These are phyloP conservation scores for Sedum album DNA, from an alignment of 164 flowering plant genomes.

Conservation along the genomic window DNA sequence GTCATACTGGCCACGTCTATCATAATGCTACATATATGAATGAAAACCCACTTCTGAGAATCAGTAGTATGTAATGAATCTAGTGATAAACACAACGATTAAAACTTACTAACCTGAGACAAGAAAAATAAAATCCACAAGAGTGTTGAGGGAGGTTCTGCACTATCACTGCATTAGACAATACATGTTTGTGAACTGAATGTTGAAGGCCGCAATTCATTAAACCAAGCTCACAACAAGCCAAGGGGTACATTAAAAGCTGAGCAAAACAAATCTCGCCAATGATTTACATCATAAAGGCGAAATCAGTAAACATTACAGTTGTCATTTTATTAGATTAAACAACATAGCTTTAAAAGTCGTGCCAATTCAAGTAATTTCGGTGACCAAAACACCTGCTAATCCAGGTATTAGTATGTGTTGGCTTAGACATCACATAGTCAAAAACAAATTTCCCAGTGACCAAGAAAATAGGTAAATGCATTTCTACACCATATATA, in stretches of 20 bases:
- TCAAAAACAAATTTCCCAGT: too few species aligned
- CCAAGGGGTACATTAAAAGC: neutral
- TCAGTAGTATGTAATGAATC: neutral
- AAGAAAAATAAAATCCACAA: constrained; percentile 86
- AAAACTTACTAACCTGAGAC: constrained; percentile 62
- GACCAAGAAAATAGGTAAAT: too few species aligned
- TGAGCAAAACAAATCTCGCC: neutral
- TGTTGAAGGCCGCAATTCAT: neutral
- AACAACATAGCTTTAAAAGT: too few species aligned
- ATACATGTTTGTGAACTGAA: constrained; percentile 2
- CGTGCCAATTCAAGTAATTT: too few species aligned
- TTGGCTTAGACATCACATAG: too few species aligned
- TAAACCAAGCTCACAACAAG: neutral
- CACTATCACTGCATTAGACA: constrained; percentile 44
- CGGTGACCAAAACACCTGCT: too few species aligned
- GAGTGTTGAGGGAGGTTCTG: constrained; percentile 92
- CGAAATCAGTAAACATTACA: too few species aligned
- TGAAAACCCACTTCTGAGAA: neutral
- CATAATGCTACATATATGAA: constrained; percentile 71
- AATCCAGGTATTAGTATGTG: too few species aligned
- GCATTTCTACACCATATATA: too few species aligned
- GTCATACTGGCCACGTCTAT: constrained; percentile 67
- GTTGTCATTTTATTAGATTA: too few species aligned
- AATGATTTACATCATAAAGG: too few species aligned
- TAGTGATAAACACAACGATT: neutral